Evolutionary conservation across 140 eudicot genomes (phyloP), one percentile per base, ranked within the genome.

Genomic region (Ambrosia hybrid): DNA sequence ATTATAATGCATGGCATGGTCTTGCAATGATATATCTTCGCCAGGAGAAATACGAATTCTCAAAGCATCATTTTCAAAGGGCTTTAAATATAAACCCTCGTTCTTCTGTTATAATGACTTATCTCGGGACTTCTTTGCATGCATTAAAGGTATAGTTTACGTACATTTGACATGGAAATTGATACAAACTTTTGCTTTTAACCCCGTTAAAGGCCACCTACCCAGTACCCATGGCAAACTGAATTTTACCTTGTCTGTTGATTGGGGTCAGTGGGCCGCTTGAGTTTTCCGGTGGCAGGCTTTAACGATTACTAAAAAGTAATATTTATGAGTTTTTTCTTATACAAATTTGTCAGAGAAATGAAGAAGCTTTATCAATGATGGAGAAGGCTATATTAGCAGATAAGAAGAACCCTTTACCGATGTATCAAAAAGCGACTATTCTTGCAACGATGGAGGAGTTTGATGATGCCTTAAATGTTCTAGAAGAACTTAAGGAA

Each of bases 1-100:
- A 95, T 84, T 91, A 95, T 65, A 95, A 95, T 38, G 95, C 99
- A 36, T 95, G 99, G 99, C 87, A 95, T 79, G 99, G 99, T 21
- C 97, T 95, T 57, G 99, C 97, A 70, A 95, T 95, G 97, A 78
- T 95, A 68, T 95, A 88, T 77, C 97, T 95, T 66, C 90, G 95
- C 38, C 97, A 91, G 66, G 99, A 95, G 86, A 95, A 91, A 82
- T 91, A 86, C 72, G 95, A 91, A 58, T 95, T 95, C 85, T 87
- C 99, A 51, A 97, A 88, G 87, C 99, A 95, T 80, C 96, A 95
- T 76, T 95, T 95, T 79, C 87, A 96, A 34, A 85, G 83, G 79
- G 97, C 99, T 39, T 83, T 83, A 60, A 79, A 76, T 58, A 95
- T 95, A 36, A 91, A 91, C 80, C 84, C 97, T 0, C 88, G 79